Base-by-base conservation (phyloP, 1,284 basidiomycete species). In the Tylopilus sp. region DNA sequence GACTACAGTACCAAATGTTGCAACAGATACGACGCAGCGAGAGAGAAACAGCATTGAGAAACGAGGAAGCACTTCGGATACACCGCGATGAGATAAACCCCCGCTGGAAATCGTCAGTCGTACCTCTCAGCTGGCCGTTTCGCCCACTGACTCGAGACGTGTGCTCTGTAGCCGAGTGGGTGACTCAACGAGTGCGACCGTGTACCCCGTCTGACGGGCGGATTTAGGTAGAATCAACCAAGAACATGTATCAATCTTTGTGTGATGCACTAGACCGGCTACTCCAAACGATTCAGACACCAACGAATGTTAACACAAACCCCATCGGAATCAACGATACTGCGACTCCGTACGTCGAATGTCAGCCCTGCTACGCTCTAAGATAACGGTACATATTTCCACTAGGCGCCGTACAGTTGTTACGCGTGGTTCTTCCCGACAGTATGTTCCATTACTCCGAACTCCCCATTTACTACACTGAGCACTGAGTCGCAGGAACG, bases 21-120 rank as follows among this genome's bases (percentile, higher is more conserved):
- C 37, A 51, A 24, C 31, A 11, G 9, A 15, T 10, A 1, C 26
- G 22, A 8, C 25, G 19, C n/a, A 26, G 13, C 32, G 54, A 57
- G 24, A 41, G 35, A 24, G 44, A 48, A 17, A 10, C 9, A 3
- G 37, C 32, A 2, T 11, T 8, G 28, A 41, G 28, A 28, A 54
- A 37, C 44, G 35, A 50, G 20, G 26, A 54, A 20, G 39, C 35
- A 0, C 9, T 52, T 8, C 43, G 37, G 6, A 19, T 7, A 2
- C 41, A 35, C 2, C 33, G 42, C 43, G 17, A 56, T 7, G 9
- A 35, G 31, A 43, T 55, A 39, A 42, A 50, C n/a, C 10, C 25
- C 15, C 7, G 19, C 26, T 43, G 50, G 58, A 50, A 15, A 58
- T 10, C 31, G 58, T 61, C 35, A 32, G 53, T 59, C 20, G 19